Base-by-base conservation (phyloP, 208 protist species). In the Wallacemonas sp. region DNA sequence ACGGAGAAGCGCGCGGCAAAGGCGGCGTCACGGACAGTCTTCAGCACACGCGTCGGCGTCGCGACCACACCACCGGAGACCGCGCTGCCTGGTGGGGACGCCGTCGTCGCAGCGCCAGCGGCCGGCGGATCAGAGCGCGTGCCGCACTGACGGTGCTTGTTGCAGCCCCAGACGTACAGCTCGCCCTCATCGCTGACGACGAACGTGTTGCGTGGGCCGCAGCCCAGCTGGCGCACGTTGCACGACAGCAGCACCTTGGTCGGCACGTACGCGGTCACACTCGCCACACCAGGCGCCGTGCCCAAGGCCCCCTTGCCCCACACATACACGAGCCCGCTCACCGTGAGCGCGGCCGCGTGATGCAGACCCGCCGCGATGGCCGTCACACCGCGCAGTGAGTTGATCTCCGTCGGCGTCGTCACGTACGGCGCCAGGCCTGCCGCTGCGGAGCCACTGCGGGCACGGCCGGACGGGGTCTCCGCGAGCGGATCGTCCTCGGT, bases 101-200 rank as follows among this genome's bases (percentile, higher is more conserved):
- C 14, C 1, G 46, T 44, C 18, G 14, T 5, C 23, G n/a, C 57
- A 29, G 39, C 23, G 45, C 32, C 16, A 67, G 42, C 23, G 32
- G 44, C 25, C 1, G 31, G 25, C 26, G 32, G 25, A 23, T 50
- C 68, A 2, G 28, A 52, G 25, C 18, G 41, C 49, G 49, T 12
- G 11, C 80, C 84, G 57, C 82, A 92, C 55, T 93, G 79, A 20
- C 76, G 50, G 29, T 81, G 65, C 28, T 63, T 39, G 63, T 90
- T 93, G 31, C 64, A 44, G 23, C 86, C 89, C 87, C 89, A 95
- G 57, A 92, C 86, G 69, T 73, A 93, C 12, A 95, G 73, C 46
- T 81, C 77, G 11, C 81, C 82, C 44, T 79, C 70, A 25, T 78
- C 71, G 33, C 62, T 87, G 46, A 95, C 85, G n/a, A 76, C 79